phyloP scores from a whole-genome alignment of 1,284 basidiomycete genomes.

The Ceraceosorus bombacis region DNA sequence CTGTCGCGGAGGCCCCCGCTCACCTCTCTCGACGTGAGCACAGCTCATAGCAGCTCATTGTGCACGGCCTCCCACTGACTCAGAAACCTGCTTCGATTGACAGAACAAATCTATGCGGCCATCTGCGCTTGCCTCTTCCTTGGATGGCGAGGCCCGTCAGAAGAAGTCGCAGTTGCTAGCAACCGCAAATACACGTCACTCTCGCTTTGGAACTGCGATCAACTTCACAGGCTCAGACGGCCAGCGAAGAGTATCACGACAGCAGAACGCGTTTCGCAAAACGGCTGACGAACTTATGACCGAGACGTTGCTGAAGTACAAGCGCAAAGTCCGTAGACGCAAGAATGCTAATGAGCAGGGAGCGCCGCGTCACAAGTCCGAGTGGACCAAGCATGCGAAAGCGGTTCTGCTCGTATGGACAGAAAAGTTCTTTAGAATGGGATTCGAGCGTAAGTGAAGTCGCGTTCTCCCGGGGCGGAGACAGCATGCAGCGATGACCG shows the following conservation, averaged over 20 bases:
- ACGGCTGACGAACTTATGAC: slow-evolving; percentile 34
- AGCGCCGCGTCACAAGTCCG: slow-evolving; percentile 25
- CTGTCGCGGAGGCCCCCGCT: too few relatives aligned
- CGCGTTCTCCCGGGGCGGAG: neutral
- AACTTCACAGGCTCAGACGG: slow-evolving; percentile 39
- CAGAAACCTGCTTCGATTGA: too few relatives aligned
- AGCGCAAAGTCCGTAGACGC: slow-evolving; percentile 24
- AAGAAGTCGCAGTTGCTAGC: slow-evolving; percentile 18
- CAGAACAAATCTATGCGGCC: neutral
- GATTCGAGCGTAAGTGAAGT: slow-evolving; percentile 26
- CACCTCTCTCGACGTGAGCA: too few relatives aligned
- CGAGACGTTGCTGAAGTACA: slow-evolving; percentile 21
- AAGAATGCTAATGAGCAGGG: slow-evolving; percentile 35
- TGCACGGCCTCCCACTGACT: too few relatives aligned
- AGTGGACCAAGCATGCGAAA: slow-evolving; percentile 35
- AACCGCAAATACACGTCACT: slow-evolving; percentile 31
- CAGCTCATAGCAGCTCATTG: too few relatives aligned
- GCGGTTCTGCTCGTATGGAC: slow-evolving; percentile 33
- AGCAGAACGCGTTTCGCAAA: slow-evolving; percentile 31
- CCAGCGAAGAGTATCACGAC: slow-evolving; percentile 30
- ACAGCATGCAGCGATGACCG: slow-evolving; percentile 5
- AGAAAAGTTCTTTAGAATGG: slow-evolving; percentile 34
- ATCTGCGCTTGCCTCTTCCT: slow-evolving; percentile 19
- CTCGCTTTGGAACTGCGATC: slow-evolving; percentile 45
- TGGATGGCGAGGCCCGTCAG: slow-evolving; percentile 30